Conservation (phyloP, 352 stramenopile species). For the Blastocystis sp. region DNA sequence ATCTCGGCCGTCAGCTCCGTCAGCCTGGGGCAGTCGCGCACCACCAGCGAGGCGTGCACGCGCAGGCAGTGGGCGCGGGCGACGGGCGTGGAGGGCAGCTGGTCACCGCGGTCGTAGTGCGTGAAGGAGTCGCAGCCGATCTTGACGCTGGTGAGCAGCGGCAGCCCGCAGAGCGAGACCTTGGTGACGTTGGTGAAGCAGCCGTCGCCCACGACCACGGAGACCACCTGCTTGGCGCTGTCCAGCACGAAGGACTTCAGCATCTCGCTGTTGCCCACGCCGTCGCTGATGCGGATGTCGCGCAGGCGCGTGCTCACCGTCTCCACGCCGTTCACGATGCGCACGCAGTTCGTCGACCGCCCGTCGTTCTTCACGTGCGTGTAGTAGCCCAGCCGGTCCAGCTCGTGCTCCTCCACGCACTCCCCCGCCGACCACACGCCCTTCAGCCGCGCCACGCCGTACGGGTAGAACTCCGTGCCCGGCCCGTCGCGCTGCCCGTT, state of each 20-base stretch:
- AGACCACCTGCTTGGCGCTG: background rate
- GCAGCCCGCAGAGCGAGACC: background rate
- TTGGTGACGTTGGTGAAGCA: conserved; percentile 12
- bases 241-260: background rate
- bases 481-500: conserved; percentile 29
- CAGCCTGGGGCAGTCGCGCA: background rate
- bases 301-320: background rate
- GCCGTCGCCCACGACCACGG: background rate
- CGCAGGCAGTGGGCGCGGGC: background rate
- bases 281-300: conserved; percentile 18
- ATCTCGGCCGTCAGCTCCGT: background rate
- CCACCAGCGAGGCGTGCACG: background rate
- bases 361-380: conserved; percentile 24
- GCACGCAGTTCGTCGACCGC: conserved; percentile 9
- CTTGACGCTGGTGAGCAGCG: background rate
- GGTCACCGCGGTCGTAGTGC: background rate
- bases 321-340: conserved; percentile 9
- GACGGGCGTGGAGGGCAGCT: background rate
- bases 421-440: conserved; percentile 33
- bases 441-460: conserved; percentile 20
- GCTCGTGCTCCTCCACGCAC: conserved; percentile 1
- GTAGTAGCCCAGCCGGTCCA: conserved; percentile 20
- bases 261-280: conserved; percentile 23
- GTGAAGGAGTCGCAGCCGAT: conserved; percentile 43
- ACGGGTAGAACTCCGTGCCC: conserved; percentile 13